Evolutionary conservation across 179 eudicot genomes (phyloP).

Genomic region (Spergularia azorica): DNA sequence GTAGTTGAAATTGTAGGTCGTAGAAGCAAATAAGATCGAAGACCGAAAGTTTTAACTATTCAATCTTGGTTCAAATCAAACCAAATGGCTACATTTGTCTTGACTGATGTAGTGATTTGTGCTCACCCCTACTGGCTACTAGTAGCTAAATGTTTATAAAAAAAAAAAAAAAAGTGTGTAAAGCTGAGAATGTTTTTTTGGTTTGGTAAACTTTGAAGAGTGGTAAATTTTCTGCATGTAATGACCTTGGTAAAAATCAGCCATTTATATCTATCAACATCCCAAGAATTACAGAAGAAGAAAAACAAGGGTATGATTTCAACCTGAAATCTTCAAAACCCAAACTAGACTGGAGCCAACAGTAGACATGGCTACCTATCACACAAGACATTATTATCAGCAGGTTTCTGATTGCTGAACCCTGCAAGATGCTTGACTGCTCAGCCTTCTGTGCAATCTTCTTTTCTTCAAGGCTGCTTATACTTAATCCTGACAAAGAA

Average conservation of each 20-base stretch:
- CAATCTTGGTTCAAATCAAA: too few relatives aligned
- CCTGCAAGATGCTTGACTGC: constrained; percentile 5
- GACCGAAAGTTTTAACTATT: too few relatives aligned
- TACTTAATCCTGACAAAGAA: neutral
- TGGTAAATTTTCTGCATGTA: neutral
- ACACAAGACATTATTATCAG: neutral
- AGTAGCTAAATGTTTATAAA: too few relatives aligned
- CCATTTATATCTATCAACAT: neutral
- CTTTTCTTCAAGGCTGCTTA: constrained; percentile 3
- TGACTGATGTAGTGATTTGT: too few relatives aligned
- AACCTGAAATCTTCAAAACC: constrained; percentile 21
- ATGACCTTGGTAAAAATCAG: neutral
- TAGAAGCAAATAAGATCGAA: too few relatives aligned
- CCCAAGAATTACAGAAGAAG: neutral
- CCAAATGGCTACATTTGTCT: too few relatives aligned
- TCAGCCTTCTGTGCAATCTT: constrained; percentile 10
- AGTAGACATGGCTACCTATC: constrained; percentile 21
- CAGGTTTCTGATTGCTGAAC: constrained; percentile 3
- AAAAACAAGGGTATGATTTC: constrained; percentile 23
- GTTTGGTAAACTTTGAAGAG: neutral
- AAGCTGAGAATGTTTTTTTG: neutral
- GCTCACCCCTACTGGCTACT: too few relatives aligned
- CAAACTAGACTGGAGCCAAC: neutral
- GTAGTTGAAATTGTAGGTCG: too few relatives aligned
- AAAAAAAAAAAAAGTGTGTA: neutral